Evolutionary conservation across 495 filamentous ascomycete genomes (phyloP), one percentile per base, ranked within the genome.

Genomic region (Xylaria palmicola): DNA sequence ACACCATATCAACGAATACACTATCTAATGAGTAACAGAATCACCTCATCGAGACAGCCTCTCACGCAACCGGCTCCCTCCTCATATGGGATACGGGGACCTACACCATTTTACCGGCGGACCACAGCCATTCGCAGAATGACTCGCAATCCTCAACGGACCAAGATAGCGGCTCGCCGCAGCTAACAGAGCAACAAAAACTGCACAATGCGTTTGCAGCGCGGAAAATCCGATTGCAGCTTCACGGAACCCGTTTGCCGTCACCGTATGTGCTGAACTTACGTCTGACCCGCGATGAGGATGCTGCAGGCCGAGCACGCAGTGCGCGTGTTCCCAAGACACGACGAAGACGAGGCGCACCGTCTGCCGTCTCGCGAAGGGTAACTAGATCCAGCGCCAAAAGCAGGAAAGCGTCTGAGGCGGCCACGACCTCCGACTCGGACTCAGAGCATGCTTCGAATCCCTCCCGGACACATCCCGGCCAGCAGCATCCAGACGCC

Each of bases 71-170:
- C 0, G 87, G 87, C 1, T 87, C 83, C 15, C 74, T 90, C 15
- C 79, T 90, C 13, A 86, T 90, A 36, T 90, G 86, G 87, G 87
- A 90, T 58, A 88, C 85, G 0, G 87, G 86, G 7, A 85, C 86
- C 56, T 89, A 89, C 64, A 74, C 78, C 51, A 64, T 89, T 24
- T 74, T 90, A 3, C 59, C 59, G n/a, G 1, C 74, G 20, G 17
- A 49, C 60, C 4, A 50, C 40, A 24, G 64, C 51, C 56, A 62
- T 17, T 52, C 63, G 15, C 10, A 41, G 8, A 53, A 61, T 0
- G 52, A 74, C 50, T 68, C 73, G 6, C 66, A 53, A 9, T 75
- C 75, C 0, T 72, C 77, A 26, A 80, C 76, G 8, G 82, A 83
- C 27, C 78, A 83, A 53, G 79, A 81, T 9, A 34, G 53, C 8